phyloP scores from a whole-genome alignment of 306 rosid species.

The Amphicarpaea edgeworthii region DNA sequence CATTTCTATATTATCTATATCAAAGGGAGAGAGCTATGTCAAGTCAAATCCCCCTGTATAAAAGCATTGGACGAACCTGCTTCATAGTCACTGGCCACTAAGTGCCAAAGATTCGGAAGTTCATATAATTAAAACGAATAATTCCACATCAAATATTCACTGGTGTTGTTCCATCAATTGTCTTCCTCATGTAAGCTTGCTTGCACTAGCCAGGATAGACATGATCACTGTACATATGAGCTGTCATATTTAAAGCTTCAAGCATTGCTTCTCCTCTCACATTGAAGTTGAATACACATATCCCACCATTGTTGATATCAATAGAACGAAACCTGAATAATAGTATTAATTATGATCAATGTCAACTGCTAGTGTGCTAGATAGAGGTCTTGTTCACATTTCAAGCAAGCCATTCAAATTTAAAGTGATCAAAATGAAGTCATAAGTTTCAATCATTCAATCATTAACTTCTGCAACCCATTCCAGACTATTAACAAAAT shows the following conservation, averaged over 20 bases:
- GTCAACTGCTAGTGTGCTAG: no score
- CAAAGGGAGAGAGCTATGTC: constrained; percentile 1
- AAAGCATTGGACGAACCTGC: background rate
- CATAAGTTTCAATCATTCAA: background rate
- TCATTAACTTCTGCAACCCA: background rate
- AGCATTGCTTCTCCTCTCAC: constrained; percentile 82
- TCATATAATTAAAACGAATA: constrained; percentile 3
- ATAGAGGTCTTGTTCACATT: constrained; percentile 39
- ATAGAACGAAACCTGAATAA: constrained; percentile 73
- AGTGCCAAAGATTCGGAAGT: background rate
- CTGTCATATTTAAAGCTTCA: constrained; percentile 69
- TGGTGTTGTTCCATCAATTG: background rate
- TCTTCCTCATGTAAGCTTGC: constrained; percentile 9
- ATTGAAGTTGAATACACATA: constrained; percentile 75
- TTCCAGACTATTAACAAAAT: background rate
- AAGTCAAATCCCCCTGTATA: background rate
- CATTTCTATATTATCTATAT: constrained; percentile 14
- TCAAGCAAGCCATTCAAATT: constrained; percentile 26
- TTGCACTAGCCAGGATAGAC: constrained; percentile 52
- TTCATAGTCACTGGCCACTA: constrained; percentile 11
- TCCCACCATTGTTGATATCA: constrained; percentile 75
- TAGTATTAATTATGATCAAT: constrained; percentile 40
- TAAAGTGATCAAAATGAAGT: constrained; percentile 8
- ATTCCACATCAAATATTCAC: constrained; percentile 6
- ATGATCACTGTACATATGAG: constrained; percentile 78